phyloP scores from a whole-genome alignment of 352 stramenopile species.

The Aphanomyces stellatus region DNA sequence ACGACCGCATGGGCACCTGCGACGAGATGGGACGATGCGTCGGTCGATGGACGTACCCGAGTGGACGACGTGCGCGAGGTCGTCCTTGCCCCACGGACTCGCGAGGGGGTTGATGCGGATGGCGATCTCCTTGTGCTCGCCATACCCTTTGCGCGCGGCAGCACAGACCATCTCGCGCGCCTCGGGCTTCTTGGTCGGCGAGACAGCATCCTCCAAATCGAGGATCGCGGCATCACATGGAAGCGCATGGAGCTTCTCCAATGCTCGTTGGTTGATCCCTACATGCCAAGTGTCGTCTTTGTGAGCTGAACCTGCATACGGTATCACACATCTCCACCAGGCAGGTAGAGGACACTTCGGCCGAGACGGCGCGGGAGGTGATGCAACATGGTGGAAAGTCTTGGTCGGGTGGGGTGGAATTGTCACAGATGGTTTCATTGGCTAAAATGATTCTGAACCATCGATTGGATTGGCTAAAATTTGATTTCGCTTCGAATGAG shows the following conservation, averaged over 20 bases:
- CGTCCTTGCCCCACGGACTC: constrained; percentile 26
- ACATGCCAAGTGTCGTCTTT: too few species aligned
- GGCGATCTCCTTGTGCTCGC: constrained; percentile 23
- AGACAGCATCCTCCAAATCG: constrained; percentile 36
- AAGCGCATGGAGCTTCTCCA: constrained; percentile 26
- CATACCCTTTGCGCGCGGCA: constrained; percentile 22
- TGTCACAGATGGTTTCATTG: too few species aligned
- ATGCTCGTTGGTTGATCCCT: constrained; percentile 14
- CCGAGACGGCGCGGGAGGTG: not conserved
- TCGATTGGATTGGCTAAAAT: not conserved
- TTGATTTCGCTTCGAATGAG: not conserved
- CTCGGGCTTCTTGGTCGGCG: constrained; percentile 26
- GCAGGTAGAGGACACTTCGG: constrained; percentile 13
- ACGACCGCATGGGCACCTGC: constrained; percentile 24
- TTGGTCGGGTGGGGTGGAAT: not conserved
- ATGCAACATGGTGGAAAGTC: not conserved
- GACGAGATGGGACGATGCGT: not conserved
- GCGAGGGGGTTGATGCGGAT: constrained; percentile 31
- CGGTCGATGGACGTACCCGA: not conserved
- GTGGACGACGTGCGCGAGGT: constrained; percentile 21
- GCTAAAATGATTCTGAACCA: not conserved
- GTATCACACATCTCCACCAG: too few species aligned
- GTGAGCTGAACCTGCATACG: too few species aligned
- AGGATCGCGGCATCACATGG: constrained; percentile 31
- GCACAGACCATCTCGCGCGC: constrained; percentile 21